Conservation (phyloP, 129 eudicot genomes). For the Calendula officinalis region DNA sequence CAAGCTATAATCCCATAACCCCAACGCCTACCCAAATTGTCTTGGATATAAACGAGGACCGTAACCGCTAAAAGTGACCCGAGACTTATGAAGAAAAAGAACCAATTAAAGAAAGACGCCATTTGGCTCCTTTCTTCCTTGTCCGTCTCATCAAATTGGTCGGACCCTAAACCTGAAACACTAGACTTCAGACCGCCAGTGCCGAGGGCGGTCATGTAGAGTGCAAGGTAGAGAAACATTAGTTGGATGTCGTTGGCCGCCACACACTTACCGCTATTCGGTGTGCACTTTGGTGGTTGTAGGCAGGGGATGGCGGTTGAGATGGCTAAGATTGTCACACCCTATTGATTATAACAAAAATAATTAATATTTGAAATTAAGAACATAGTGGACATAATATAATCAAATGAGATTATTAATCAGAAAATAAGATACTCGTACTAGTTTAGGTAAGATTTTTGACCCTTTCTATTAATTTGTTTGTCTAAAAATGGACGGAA, state of each 20-base stretch:
- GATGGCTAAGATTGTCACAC: constrained; percentile 65
- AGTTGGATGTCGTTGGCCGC: constrained; percentile 55
- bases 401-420: background rate
- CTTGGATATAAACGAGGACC: constrained; percentile 76
- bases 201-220: constrained; percentile 84
- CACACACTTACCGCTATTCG: constrained; percentile 35
- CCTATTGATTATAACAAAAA: constrained; percentile 42
- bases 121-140: constrained; percentile 52
- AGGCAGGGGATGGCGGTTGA: constrained; percentile 75
- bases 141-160: constrained; percentile 76
- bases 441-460: constrained; percentile 11
- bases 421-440: background rate
- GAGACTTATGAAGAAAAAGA: constrained; percentile 78
- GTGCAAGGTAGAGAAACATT: constrained; percentile 52
- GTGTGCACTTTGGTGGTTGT: constrained; percentile 68
- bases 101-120: constrained; percentile 79
- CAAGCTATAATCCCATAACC: constrained; percentile 84
- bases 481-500: background rate
- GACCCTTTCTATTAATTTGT: constrained; percentile 13
- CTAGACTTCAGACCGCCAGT: constrained; percentile 92
- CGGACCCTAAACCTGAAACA: constrained; percentile 89
- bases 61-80: constrained; percentile 82
- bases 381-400: constrained; percentile 6
- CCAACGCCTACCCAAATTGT: constrained; percentile 73
- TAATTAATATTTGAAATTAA: background rate